Percentiles rank a stretch among this genome's conserved stretches.
Conservation (phyloP, 306 rosid genomes). For the Cucumis cinereus region DNA sequence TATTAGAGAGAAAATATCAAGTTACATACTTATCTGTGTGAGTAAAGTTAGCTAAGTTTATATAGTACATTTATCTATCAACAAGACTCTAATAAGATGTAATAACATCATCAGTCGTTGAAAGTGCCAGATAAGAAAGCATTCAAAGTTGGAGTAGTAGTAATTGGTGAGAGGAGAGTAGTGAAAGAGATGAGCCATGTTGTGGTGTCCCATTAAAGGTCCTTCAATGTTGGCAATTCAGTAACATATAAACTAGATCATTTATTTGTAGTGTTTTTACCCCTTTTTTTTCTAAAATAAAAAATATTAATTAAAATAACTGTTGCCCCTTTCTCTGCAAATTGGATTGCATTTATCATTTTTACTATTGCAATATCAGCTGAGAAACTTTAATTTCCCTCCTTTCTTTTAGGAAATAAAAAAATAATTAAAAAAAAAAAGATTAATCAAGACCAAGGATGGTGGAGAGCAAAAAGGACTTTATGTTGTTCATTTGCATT, state of each 20-base stretch:
- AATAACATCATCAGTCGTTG: too few species aligned
- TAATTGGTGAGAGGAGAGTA: neutral
- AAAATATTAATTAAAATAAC: neutral
- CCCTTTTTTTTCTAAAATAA: too few species aligned
- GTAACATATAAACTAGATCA: conserved; percentile 7
- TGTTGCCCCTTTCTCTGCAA: neutral
- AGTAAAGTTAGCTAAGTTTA: too few species aligned
- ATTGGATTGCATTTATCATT: conserved; percentile 3
- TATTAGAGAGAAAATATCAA: too few species aligned
- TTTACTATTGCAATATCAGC: neutral
- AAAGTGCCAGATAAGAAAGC: too few species aligned
- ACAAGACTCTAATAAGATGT: too few species aligned
- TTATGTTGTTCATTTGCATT: conserved; percentile 6
- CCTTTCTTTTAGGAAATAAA: neutral
- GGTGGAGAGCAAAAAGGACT: conserved; percentile 8
- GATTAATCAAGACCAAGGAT: neutral
- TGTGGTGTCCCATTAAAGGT: conserved; percentile 2
- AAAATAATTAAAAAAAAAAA: neutral
- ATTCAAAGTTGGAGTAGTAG: too few species aligned
- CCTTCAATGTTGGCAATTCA: conserved; percentile 4
- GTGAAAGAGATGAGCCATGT: neutral
- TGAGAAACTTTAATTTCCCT: neutral
- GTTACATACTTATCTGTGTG: too few species aligned
- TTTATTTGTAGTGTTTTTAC: conserved; percentile 5
- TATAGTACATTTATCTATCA: too few species aligned